Conservation (phyloP, 495 filamentous ascomycete genomes). For the Pyrenula massariospora region DNA sequence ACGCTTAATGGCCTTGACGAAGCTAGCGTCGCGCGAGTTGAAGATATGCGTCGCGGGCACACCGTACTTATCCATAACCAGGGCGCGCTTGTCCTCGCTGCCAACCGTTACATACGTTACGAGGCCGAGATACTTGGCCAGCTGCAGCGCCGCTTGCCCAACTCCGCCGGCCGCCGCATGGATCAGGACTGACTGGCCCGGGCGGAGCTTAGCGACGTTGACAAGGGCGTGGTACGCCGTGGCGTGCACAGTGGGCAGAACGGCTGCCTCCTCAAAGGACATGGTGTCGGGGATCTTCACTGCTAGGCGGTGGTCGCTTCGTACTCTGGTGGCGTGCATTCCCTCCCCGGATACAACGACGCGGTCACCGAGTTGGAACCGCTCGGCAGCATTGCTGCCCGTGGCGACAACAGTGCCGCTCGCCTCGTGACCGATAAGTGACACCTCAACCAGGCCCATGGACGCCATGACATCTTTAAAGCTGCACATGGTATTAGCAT, state of each 20-base stretch:
- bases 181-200: conserved; percentile 38
- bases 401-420: background rate
- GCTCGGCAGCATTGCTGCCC: background rate
- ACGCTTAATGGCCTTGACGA: conserved; percentile 27
- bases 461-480: background rate
- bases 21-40: conserved; percentile 28
- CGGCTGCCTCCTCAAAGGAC: conserved; percentile 15
- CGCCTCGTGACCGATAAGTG: background rate
- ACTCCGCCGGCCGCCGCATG: conserved; percentile 42
- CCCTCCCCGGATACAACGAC: conserved; percentile 14
- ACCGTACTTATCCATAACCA: conserved; percentile 34
- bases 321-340: background rate
- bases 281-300: conserved; percentile 12
- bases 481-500: background rate
- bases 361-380: conserved; percentile 18
- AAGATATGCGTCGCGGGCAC: conserved; percentile 45
- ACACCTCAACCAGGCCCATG: background rate
- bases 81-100: conserved; percentile 33
- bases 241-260: conserved; percentile 16
- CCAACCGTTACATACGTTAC: conserved; percentile 49
- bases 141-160: conserved; percentile 47
- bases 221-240: conserved; percentile 22
- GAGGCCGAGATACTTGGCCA: conserved; percentile 42
- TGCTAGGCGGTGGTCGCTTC: background rate
- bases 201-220: conserved; percentile 13